phyloP scores from a whole-genome alignment of 2,329 filamentous ascomycete genomes.

The Diplodia scrobiculata region DNA sequence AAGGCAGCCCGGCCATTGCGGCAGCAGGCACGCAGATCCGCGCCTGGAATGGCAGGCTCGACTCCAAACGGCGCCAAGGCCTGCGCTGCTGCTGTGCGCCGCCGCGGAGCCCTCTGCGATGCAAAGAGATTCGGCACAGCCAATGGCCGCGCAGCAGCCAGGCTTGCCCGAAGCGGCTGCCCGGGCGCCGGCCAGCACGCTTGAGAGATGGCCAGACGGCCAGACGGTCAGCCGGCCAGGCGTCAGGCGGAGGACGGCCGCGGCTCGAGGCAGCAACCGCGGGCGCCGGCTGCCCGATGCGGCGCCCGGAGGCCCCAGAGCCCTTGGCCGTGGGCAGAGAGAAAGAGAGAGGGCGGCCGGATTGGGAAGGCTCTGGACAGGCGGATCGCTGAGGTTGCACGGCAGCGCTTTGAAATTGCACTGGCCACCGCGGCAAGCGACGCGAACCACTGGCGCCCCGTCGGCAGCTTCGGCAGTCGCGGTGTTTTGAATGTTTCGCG shows the following conservation, averaged over 20 bases:
- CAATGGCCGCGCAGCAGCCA: constrained; percentile 4
- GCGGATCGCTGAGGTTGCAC: constrained; percentile 8
- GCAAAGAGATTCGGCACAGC: constrained; percentile 23
- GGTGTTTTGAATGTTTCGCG: constrained; percentile 22
- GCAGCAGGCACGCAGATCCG: constrained; percentile 29
- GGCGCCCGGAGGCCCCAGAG: background rate
- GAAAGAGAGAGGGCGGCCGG: constrained; percentile 1
- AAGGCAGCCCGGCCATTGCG: background rate
- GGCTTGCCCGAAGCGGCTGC: constrained; percentile 20
- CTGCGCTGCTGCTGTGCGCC: constrained; percentile 18
- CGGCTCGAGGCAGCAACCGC: constrained; percentile 1
- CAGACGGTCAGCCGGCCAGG: too few species aligned
- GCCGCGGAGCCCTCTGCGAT: too few species aligned
- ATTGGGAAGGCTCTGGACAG: constrained; percentile 6
- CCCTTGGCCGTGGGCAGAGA: background rate
- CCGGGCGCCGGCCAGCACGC: too few species aligned
- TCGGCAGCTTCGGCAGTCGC: constrained; percentile 28
- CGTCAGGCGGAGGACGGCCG: too few species aligned
- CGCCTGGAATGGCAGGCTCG: constrained; percentile 28
- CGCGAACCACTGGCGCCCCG: constrained; percentile 18
- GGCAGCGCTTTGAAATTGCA: constrained; percentile 28
- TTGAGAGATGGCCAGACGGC: too few species aligned
- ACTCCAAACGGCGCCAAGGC: constrained; percentile 29
- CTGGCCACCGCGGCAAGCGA: constrained; percentile 24
- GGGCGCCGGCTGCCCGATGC: constrained; percentile 5